A percentile compares a stretch with the other conserved stretches of the same genome.
Evolutionary conservation across 2,329 filamentous ascomycete species (phyloP).

Genomic region (Trichoderma sp.): DNA sequence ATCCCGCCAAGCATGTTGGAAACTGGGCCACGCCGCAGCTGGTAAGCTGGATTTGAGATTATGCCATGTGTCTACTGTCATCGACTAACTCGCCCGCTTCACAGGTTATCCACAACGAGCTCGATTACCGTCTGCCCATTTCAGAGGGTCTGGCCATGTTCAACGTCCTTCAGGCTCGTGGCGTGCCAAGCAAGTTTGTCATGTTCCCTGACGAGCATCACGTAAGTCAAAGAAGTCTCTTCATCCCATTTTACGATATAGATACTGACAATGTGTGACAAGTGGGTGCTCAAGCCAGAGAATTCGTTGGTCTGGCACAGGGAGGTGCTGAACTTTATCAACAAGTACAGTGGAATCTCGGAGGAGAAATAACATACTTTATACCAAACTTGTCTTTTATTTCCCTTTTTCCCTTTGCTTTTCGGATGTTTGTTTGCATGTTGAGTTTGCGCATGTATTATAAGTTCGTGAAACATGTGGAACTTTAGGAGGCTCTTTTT

Average conservation of each 20-base stretch:
- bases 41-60: conserved; percentile 42
- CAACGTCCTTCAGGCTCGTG: conserved; percentile 75
- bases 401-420: too few species aligned
- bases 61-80: background rate
- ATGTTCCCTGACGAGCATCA: conserved; percentile 76
- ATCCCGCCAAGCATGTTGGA: conserved; percentile 60
- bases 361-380: conserved; percentile 22
- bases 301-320: conserved; percentile 89
- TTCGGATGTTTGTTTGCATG: background rate
- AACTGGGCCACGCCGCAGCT: conserved; percentile 87
- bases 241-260: too few species aligned
- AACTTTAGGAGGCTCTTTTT: background rate
- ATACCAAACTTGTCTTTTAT: background rate
- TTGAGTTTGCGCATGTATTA: background rate
- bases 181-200: conserved; percentile 73
- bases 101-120: conserved; percentile 74
- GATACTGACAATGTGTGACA: conserved; percentile 27
- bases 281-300: conserved; percentile 87
- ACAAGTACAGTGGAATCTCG: conserved; percentile 55
- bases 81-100: conserved; percentile 17
- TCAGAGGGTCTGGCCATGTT: conserved; percentile 82
- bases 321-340: conserved; percentile 78
- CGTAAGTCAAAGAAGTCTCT: conserved; percentile 30
- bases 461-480: background rate
- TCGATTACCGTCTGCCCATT: conserved; percentile 85